These are phyloP conservation scores for Phycomyces blakesleeanus DNA, from an alignment of 192 early-diverging fungal genomes.

Conservation along the genomic window DNA sequence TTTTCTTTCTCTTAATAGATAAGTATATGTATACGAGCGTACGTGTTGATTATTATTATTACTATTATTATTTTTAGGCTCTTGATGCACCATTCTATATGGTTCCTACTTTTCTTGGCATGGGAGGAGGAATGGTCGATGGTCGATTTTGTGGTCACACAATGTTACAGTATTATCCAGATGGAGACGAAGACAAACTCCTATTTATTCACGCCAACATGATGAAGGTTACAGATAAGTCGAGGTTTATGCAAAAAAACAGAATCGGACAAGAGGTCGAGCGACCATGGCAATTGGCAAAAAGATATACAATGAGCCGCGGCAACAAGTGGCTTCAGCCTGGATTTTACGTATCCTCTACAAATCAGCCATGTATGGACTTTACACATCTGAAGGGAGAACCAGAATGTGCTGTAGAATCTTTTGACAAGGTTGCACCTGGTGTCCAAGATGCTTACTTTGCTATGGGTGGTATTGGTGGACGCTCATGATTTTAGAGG, in stretches of 20 bases:
- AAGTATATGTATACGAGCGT: no score
- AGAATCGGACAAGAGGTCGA: background rate
- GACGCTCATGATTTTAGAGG: background rate
- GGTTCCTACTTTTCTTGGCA: slow-evolving; percentile 22
- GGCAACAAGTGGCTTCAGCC: slow-evolving; percentile 25
- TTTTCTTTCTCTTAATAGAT: no score
- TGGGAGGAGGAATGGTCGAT: slow-evolving; percentile 27
- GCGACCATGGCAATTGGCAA: slow-evolving; percentile 15
- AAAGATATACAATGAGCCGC: slow-evolving; percentile 16
- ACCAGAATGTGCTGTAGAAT: slow-evolving; percentile 9
- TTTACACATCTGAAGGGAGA: slow-evolving; percentile 23
- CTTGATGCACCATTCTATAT: slow-evolving; percentile 23
- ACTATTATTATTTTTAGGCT: slow-evolving; percentile 6
- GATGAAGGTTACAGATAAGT: slow-evolving; percentile 28
- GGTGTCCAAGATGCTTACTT: slow-evolving; percentile 30
- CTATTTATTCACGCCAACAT: slow-evolving; percentile 36
- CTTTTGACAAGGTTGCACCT: slow-evolving; percentile 20
- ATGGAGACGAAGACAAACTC: slow-evolving; percentile 8
- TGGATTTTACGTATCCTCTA: slow-evolving; percentile 21
- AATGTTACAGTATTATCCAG: slow-evolving; percentile 27
- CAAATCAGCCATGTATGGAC: slow-evolving; percentile 29
- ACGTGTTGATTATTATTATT: no score
- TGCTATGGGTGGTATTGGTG: slow-evolving; percentile 29
- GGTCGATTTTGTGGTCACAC: slow-evolving; percentile 33
- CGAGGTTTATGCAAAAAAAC: slow-evolving; percentile 12